A percentile compares a stretch with the other conserved stretches of the same genome.
These are phyloP conservation scores for Ustilago bromivora DNA, from an alignment of 1,284 basidiomycete species.

Conservation along the genomic window DNA sequence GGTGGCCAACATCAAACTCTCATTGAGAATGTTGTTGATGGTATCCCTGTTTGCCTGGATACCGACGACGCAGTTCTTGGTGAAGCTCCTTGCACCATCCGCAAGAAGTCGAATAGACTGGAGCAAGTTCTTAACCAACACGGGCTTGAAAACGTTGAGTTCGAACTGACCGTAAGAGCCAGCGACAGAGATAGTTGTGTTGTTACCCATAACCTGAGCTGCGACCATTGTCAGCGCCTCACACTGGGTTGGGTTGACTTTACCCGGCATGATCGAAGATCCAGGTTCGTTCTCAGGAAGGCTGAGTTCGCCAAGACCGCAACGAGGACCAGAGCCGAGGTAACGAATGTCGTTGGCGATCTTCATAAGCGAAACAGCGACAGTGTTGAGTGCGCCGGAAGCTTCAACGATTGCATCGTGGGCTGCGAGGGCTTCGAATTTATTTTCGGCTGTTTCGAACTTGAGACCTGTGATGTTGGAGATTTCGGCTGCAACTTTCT, in stretches of 20 bases:
- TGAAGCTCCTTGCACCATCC: constrained; percentile 85
- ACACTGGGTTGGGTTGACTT: constrained; percentile 99
- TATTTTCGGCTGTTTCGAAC: constrained; percentile 98
- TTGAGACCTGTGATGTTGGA: constrained; percentile 88
- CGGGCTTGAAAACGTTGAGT: constrained; percentile 99
- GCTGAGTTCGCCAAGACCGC: constrained; percentile 92
- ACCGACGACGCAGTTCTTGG: constrained; percentile 95
- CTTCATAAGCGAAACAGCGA: constrained; percentile 98
- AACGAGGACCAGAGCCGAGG: constrained; percentile 96
- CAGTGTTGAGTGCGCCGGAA: constrained; percentile 92
- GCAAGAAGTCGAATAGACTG: constrained; percentile 93
- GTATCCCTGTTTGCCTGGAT: constrained; percentile 95
- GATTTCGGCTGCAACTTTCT: constrained; percentile 91
- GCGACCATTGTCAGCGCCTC: constrained; percentile 98
- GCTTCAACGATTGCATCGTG: constrained; percentile 98
- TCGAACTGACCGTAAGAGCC: constrained; percentile 98
- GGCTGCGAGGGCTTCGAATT: constrained; percentile 97
- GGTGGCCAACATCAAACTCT: constrained; percentile 89
- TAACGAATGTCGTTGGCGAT: constrained; percentile 99
- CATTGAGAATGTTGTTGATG: constrained; percentile 88
- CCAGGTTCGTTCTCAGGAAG: constrained; percentile 99
- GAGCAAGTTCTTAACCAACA: constrained; percentile 96
- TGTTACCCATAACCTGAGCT: constrained; percentile 98
- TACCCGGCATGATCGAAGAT: constrained; percentile 99
- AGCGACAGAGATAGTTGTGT: constrained; percentile 91